Percentiles rank a stretch among this genome's conserved stretches.
Evolutionary conservation across 305 asterid species (phyloP).

Genomic region (Fraxinus sp.): DNA sequence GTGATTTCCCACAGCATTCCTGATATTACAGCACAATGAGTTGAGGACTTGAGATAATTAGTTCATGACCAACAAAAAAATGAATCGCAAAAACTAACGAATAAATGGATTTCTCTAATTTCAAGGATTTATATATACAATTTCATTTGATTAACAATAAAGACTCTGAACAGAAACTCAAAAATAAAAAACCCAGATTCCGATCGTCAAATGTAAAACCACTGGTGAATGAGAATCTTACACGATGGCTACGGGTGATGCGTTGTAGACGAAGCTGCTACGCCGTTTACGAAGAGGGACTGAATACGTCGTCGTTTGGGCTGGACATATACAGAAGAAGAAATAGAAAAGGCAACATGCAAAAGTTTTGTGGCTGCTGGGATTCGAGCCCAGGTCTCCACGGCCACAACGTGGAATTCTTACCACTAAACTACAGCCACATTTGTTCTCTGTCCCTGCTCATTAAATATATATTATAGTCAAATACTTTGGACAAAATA

Average conservation of each 20-base stretch:
- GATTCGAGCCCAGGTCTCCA: slow-evolving; percentile 97
- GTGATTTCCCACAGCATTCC: neutral
- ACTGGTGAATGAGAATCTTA: neutral
- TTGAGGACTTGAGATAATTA: neutral
- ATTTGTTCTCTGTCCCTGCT: slow-evolving; percentile 19
- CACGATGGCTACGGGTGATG: neutral
- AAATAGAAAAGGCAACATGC: too few relatives aligned
- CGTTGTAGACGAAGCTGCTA: neutral
- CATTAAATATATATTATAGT: too few relatives aligned
- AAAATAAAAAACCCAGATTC: neutral
- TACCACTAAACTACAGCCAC: slow-evolving; percentile 99
- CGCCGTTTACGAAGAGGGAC: neutral
- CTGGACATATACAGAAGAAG: neutral
- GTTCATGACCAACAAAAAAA: neutral
- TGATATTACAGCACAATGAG: neutral
- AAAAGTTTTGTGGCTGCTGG: too few relatives aligned
- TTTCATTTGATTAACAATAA: neutral
- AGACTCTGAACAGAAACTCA: neutral
- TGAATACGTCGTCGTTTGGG: neutral
- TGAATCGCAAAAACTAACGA: neutral
- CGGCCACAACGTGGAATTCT: slow-evolving; percentile 99
- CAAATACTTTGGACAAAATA: too few relatives aligned
- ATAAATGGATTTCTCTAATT: neutral
- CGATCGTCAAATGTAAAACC: neutral
- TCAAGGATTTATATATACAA: neutral